Conservation (phyloP, 305 asterid species). For the Plantago rigida region DNA sequence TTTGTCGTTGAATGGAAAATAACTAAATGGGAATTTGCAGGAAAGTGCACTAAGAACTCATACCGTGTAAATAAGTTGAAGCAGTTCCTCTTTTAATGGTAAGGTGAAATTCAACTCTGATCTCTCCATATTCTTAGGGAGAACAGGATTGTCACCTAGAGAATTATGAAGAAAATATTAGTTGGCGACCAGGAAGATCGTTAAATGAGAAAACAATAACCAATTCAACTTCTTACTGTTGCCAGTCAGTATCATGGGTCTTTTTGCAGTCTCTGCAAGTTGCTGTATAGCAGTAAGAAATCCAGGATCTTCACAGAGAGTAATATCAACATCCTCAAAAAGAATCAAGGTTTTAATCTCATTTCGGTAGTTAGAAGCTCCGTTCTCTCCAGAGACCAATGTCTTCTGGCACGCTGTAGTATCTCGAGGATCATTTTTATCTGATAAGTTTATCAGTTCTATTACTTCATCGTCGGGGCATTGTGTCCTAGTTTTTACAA, state of each 20-base stretch:
- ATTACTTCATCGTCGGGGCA: conserved; percentile 41
- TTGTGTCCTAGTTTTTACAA: conserved; percentile 27
- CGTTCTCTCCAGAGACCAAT: conserved; percentile 31
- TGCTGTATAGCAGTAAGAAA: conserved; percentile 74
- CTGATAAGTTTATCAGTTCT: conserved; percentile 39
- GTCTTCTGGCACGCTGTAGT: conserved; percentile 28
- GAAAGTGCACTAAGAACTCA: conserved; percentile 23
- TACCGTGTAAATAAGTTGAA: conserved; percentile 54
- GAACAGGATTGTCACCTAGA: conserved; percentile 61
- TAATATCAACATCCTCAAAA: conserved; percentile 92
- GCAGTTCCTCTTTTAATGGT: conserved; percentile 62
- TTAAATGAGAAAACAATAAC: conserved; percentile 20
- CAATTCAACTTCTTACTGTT: conserved; percentile 55
- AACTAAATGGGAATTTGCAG: conserved; percentile 15
- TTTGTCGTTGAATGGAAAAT: conserved; percentile 20
- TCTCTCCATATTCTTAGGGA: conserved; percentile 73
- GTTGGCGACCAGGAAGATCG: conserved; percentile 14
- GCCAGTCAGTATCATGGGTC: conserved; percentile 95
- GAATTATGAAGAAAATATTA: conserved; percentile 28
- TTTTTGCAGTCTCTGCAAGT: conserved; percentile 78
- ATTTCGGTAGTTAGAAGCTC: conserved; percentile 32
- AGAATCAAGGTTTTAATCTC: conserved; percentile 63
- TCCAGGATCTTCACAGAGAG: conserved; percentile 76
- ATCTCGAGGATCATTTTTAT: conserved; percentile 43
- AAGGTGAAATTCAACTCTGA: conserved; percentile 50